Base-by-base conservation (phyloP, 139 green algal genomes). In the Deuterostichococcus epilithicus region DNA sequence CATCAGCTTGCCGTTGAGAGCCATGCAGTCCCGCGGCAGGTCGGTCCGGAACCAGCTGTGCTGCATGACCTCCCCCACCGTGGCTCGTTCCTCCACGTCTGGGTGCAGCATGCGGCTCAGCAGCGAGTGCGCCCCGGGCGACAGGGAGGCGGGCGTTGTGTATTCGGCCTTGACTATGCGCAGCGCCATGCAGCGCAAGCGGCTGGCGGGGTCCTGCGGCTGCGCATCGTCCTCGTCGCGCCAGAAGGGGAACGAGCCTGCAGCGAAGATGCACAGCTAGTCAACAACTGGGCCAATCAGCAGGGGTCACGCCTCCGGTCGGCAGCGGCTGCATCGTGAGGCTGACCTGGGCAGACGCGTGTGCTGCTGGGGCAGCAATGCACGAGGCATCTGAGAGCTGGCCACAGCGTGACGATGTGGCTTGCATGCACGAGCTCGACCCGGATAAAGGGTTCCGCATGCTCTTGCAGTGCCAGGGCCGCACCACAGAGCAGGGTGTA, bases 401-500 rank as follows among this genome's bases (percentile, higher is more conserved):
- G 26, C 20, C 26, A 32, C 26, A 70, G 20, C 10, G 23, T 70
- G 63, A 22, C 20, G 26, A 22, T 36, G 63, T 32, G 10, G n/a
- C 33, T 26, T 35, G 10, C 63, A 18, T 70, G 18, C 23, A 18
- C 63, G n/a, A 36, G 63, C 26, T 23, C 58, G 28, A 66, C 25
- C 58, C 25, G 28, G 35, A 3, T 1, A 25, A 35, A 30, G 20
- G 2, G 33, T 33, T 35, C 18, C 2, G 15, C 32, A 32, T 70
- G 22, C 18, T 36, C 18, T n/a, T 22, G 18, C 22, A 70, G 32
- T n/a, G 26, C 10, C 65, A 18, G 65, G 65, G 6, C 13, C 22
- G 36, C 37, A 34, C 78, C 78, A n/a, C 73, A 76, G 13, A 84
- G 44, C 36, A 81, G 36, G 35, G 60, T 65, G 26, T 81, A 84